Conservation (phyloP, 805 yeast genomes). For the Suhomyces canberraensis region DNA sequence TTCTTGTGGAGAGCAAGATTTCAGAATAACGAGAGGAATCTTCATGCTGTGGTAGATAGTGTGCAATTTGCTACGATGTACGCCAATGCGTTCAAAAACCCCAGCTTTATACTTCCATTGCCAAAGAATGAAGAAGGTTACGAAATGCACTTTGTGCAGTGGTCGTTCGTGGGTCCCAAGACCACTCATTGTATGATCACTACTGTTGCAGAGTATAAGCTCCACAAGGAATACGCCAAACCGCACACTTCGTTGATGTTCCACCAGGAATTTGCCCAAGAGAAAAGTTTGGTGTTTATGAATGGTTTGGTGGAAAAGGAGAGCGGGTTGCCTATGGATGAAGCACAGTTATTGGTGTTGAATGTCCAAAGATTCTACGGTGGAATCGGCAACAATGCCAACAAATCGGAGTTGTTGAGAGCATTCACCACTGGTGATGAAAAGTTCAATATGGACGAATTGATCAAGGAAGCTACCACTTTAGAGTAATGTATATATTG, state of each 20-base stretch:
- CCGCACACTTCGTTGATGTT: constrained; percentile 91
- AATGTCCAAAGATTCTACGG: constrained; percentile 84
- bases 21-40: constrained; percentile 50
- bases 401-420: constrained; percentile 55
- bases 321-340: constrained; percentile 60
- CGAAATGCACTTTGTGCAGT: constrained; percentile 91
- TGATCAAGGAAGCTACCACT: constrained; percentile 72
- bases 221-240: constrained; percentile 86
- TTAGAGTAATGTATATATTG: constrained; percentile 55
- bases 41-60: constrained; percentile 62
- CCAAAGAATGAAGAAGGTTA: constrained; percentile 59
- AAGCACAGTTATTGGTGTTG: constrained; percentile 72
- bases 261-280: constrained; percentile 69
- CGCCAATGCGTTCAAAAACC: constrained; percentile 65
- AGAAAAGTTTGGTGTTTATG: constrained; percentile 71
- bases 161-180: constrained; percentile 82
- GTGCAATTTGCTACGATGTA: constrained; percentile 62
- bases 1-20: constrained; percentile 89
- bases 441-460: constrained; percentile 61
- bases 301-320: constrained; percentile 80
- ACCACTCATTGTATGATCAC: constrained; percentile 91
- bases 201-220: constrained; percentile 84
- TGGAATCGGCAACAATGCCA: constrained; percentile 47
- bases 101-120: constrained; percentile 85
- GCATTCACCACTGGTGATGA: constrained; percentile 69